phyloP scores from a whole-genome alignment of 2,329 filamentous ascomycete genomes.

The Aureobasidium zeae region DNA sequence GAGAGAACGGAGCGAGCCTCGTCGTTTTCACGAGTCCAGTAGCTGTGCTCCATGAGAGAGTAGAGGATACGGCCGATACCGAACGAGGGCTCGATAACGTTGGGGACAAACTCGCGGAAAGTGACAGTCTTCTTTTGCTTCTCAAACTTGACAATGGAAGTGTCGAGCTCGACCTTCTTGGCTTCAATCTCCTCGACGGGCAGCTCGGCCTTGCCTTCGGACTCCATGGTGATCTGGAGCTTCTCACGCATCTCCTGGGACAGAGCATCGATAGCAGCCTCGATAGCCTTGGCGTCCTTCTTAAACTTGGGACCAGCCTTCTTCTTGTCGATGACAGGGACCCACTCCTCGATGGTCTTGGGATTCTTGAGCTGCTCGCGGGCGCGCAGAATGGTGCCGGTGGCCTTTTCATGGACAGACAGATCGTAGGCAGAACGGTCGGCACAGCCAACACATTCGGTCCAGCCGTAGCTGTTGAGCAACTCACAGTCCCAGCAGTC shows the following conservation, averaged over 20 bases:
- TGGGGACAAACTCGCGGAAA: conserved; percentile 82
- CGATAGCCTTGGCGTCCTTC: conserved; percentile 81
- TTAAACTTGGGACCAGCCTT: conserved; percentile 93
- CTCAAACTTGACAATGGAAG: conserved; percentile 74
- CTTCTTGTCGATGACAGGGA: conserved; percentile 84
- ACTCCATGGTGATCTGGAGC: conserved; percentile 62
- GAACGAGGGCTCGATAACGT: conserved; percentile 83
- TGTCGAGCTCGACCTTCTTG: conserved; percentile 69
- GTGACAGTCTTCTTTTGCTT: conserved; percentile 75
- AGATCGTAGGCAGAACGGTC: conserved; percentile 93
- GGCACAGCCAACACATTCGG: conserved; percentile 95
- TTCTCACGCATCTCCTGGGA: conserved; percentile 74
- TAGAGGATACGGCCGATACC: conserved; percentile 94
- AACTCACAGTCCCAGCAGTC: conserved; percentile 99
- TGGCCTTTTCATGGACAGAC: conserved; percentile 86
- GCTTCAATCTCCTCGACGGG: conserved; percentile 58
- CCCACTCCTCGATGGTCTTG: conserved; percentile 73
- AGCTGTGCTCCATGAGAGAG: conserved; percentile 85
- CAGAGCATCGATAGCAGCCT: conserved; percentile 65
- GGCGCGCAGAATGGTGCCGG: conserved; percentile 67
- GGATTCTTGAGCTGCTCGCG: conserved; percentile 73
- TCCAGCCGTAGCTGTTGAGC: conserved; percentile 86
- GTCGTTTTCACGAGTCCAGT: conserved; percentile 80
- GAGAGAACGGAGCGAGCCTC: conserved; percentile 76
- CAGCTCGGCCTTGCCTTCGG: conserved; percentile 65